A percentile compares a stretch with the other conserved stretches of the same genome.
Evolutionary conservation across 257 asterid genomes (phyloP).

Genomic region (Osmanthus fragrans): DNA sequence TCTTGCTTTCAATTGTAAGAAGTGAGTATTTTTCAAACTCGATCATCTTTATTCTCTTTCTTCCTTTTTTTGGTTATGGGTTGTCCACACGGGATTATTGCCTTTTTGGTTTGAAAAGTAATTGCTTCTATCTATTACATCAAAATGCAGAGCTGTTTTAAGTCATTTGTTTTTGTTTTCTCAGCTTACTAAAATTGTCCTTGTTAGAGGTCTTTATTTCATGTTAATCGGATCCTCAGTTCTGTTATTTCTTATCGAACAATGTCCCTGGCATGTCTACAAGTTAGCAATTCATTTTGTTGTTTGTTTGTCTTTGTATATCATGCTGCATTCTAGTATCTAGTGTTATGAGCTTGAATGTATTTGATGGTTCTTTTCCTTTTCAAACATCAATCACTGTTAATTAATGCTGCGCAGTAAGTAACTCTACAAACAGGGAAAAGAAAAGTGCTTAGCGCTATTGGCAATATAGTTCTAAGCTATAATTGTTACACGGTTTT

Average conservation of each 20-base stretch:
- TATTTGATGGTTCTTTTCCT: not conserved
- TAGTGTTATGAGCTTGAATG: not conserved
- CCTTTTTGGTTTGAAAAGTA: not conserved
- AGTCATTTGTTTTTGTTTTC: not conserved
- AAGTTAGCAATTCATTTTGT: not conserved
- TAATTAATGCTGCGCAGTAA: not conserved
- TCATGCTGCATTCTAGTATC: not conserved
- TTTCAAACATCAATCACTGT: not conserved
- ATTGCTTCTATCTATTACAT: not conserved
- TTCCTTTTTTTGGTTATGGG: not conserved
- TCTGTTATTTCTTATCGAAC: not conserved
- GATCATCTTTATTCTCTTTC: not conserved
- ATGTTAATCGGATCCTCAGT: not conserved
- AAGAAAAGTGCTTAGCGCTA: not conserved
- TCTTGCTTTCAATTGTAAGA: slow-evolving; percentile 83
- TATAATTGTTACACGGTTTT: not conserved
- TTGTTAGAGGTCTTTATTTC: not conserved
- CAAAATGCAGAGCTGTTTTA: not conserved
- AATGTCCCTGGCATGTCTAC: not conserved
- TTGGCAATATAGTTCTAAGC: not conserved
- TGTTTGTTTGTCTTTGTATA: not conserved
- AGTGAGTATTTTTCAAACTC: slow-evolving; percentile 49
- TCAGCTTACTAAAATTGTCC: not conserved
- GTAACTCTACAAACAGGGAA: not conserved
- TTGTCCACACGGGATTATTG: not conserved